Conservation (phyloP, 768 basidiomycete genomes). For the Leccinum imitatum region DNA sequence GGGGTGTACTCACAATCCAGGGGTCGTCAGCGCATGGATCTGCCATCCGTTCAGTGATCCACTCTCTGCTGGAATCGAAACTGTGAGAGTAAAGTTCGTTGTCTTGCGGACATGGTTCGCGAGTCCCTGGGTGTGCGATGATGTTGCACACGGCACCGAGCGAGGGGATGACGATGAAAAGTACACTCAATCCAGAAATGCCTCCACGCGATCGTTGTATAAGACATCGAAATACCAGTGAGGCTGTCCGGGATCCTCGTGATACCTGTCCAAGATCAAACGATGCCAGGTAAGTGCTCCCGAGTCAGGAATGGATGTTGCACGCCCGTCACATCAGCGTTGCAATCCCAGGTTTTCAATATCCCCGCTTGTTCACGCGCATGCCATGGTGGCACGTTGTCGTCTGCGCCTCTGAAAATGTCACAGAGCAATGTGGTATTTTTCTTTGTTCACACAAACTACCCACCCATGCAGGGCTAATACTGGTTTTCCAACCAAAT, state of each 20-base stretch:
- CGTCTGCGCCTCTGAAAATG: conserved; percentile 63
- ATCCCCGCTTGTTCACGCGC: conserved; percentile 63
- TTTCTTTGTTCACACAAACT: not conserved
- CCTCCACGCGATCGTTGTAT: conserved; percentile 49
- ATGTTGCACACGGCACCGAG: not conserved
- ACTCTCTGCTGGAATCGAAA: conserved; percentile 63
- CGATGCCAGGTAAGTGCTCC: not conserved
- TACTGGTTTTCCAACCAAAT: conserved; percentile 66
- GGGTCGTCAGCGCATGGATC: conserved; percentile 55
- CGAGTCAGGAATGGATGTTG: not conserved
- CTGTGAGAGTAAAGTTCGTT: conserved; percentile 69
- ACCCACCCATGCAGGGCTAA: conserved; percentile 78
- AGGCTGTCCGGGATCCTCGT: conserved; percentile 59
- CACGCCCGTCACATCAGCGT: conserved; percentile 53
- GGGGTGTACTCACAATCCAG: conserved; percentile 59
- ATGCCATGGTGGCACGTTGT: conserved; percentile 89
- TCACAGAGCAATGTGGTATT: not conserved
- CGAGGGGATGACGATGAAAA: conserved; percentile 4
- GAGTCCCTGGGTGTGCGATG: not conserved
- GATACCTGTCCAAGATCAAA: conserved; percentile 41
- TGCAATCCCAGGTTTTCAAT: conserved; percentile 55
- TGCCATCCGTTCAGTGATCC: conserved; percentile 72
- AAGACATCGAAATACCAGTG: conserved; percentile 75
- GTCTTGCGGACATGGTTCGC: not conserved
- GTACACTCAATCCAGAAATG: conserved; percentile 49